Evolutionary conservation across 345 rosid genomes (phyloP), one percentile per base, ranked within the genome.

Genomic region (Ceriops tagal): DNA sequence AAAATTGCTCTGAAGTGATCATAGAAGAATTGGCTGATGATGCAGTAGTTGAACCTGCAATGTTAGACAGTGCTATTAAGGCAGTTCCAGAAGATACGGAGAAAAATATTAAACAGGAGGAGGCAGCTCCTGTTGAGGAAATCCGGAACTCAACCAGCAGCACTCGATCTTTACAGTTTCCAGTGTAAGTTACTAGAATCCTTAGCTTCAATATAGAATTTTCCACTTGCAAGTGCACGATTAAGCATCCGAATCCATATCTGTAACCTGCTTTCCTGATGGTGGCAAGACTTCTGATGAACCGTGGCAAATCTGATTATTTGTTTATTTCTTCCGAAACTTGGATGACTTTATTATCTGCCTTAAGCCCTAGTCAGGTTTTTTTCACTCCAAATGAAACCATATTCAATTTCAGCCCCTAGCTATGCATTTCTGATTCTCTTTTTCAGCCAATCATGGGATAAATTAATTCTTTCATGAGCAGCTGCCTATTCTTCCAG

Each of bases 91-190:
- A 4, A 3, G 73, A 59, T 52, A 27, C 22, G 8, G 72, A 61
- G 32, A 73, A 65, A n/a, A 34, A 70, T 20, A 28, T 51, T 20
- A 28, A 8, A 18, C 58, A 63, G 68, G 78, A 72, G 39, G 73
- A 60, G 53, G 13, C 61, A 34, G 47, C 77, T 16, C 61, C 37
- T 21, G 39, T 2, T 2, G 82, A 75, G 3, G 77, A 70, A 26
- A 57, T 49, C 34, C 61, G 65, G 9, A 76, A 60, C 61, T 74
- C 82, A 3, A 61, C 73, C 0, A 81, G 85, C 74, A 90, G 97
- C 75, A 68, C 72, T 24, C 32, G 65, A 18, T 92, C 99, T 31
- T 90, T 92, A 69, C 88, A 82, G 10, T 95, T 89, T 77, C 96
- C 88, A 20, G 2, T 82, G 97, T 95, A 80, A 84, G 96, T 70